These are phyloP conservation scores for Mangifera indica DNA, from an alignment of 345 rosid genomes.

Conservation along the genomic window DNA sequence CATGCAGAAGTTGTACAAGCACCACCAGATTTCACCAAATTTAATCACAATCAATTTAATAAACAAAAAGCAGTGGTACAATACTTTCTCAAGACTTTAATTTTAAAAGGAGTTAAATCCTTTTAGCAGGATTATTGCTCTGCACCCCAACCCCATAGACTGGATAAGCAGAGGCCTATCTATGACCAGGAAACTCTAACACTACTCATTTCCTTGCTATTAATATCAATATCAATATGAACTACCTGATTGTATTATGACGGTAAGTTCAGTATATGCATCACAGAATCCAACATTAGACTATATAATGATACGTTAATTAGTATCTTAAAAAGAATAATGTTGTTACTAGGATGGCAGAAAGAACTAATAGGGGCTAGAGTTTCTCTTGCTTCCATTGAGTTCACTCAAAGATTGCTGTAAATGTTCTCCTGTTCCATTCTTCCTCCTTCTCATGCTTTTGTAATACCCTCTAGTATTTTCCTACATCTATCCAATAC, in stretches of 20 bases:
- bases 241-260: background rate
- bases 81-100: too few relatives aligned
- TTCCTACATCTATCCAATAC: background rate
- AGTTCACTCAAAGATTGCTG: background rate
- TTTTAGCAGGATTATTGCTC: too few relatives aligned
- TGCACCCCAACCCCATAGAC: too few relatives aligned
- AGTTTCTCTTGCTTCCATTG: background rate
- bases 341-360: background rate
- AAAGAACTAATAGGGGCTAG: background rate
- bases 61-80: too few relatives aligned
- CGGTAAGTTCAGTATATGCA: background rate
- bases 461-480: background rate
- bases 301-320: too few relatives aligned
- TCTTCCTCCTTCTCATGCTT: background rate
- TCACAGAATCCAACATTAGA: background rate
- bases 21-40: background rate
- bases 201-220: background rate
- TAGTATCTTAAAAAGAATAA: background rate
- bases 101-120: too few relatives aligned
- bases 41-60: background rate
- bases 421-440: background rate
- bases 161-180: too few relatives aligned
- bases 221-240: background rate
- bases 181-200: too few relatives aligned
- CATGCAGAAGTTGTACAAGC: background rate